Conservation (phyloP, 75 land plant genomes). For the Pinus tabuliformis region DNA sequence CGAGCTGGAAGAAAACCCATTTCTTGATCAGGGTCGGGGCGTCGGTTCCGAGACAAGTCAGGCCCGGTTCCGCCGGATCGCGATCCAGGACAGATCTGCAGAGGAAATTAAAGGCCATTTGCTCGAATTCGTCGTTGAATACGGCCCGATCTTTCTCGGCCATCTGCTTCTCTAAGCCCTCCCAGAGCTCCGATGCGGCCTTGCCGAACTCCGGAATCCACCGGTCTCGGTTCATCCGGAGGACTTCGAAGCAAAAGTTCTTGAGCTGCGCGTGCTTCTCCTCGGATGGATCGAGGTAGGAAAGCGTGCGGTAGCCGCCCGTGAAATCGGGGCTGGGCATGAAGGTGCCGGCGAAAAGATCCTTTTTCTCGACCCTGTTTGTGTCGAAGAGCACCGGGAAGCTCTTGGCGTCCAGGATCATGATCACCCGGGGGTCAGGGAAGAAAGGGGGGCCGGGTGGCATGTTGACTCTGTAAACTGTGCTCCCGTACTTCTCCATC, state of each 20-base stretch:
- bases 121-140: slow-evolving; percentile 8
- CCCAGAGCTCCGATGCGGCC: slow-evolving; percentile 11
- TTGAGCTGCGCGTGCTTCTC: slow-evolving; percentile 38
- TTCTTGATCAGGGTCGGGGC: slow-evolving; percentile 11
- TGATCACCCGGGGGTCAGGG: slow-evolving; percentile 32
- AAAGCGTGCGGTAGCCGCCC: slow-evolving; percentile 46
- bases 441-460: slow-evolving; percentile 55
- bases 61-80: slow-evolving; percentile 21
- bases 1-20: slow-evolving; percentile 40
- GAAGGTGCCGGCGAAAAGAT: slow-evolving; percentile 58
- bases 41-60: slow-evolving; percentile 12
- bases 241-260: slow-evolving; percentile 40
- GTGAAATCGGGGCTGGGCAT: slow-evolving; percentile 41
- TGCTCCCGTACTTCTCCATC: slow-evolving; percentile 25
- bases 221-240: slow-evolving; percentile 11
- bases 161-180: slow-evolving; percentile 23
- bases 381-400: slow-evolving; percentile 50
- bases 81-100: slow-evolving; percentile 20
- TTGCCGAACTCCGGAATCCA: slow-evolving; percentile 34
- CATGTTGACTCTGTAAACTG: slow-evolving; percentile 54
- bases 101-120: slow-evolving; percentile 24
- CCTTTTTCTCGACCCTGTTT: slow-evolving; percentile 37
- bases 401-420: slow-evolving; percentile 53
- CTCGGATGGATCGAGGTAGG: slow-evolving; percentile 62
- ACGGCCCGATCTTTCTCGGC: slow-evolving; percentile 13